Base-by-base conservation (phyloP, 2,329 filamentous ascomycete species). In the Paraconiothyrium brasiliense region DNA sequence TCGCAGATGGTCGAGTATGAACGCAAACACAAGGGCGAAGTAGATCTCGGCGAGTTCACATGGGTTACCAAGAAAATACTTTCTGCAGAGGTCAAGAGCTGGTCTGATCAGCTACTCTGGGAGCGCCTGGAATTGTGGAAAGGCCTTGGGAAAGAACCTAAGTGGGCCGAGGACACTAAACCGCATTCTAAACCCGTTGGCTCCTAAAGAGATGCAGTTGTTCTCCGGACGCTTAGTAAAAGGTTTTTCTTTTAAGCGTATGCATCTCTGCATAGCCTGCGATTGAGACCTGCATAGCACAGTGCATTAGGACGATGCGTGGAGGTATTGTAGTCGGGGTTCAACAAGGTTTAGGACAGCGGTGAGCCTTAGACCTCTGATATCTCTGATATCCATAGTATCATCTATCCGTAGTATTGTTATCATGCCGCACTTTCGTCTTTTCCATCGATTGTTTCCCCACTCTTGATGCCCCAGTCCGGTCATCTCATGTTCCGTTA, bases 1-100 rank as follows among this genome's bases (percentile, higher is more conserved):
- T 82, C 97, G 74, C 95, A 99, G 83, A 97, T 97, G 92, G 83
- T 97, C 34, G 95, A 99, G 79, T 99, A 99, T 75, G 95, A 99
- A 86, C 90, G 91, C 71, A 81, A 85, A 13, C 84, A 87, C 54
- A 80, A 89, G 58, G 87, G 87, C 32, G 80, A 82, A 65, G 78
- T 93, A 43, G 93, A 98, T 77, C 82, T 99, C 54, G 88, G 90
- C 56, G 95, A 99, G 81, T 98, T 99, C 70, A 86, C 88, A 0
- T 90, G 91, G 74, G 95, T 97, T 2, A 87, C 91, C 9, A 85
- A 82, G 50, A 88, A 87, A 70, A 90, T 98, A 68, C 84, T 85
- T 58, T 83, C 96, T 67, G 86, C 88, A 0, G 94, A 97, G 81
- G 91, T 93, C 68, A 88, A 89, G 81, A 86, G 82, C 13, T 98